Evolutionary conservation across 2,329 filamentous ascomycete genomes (phyloP).

Genomic region (Graphilbum fragrans): DNA sequence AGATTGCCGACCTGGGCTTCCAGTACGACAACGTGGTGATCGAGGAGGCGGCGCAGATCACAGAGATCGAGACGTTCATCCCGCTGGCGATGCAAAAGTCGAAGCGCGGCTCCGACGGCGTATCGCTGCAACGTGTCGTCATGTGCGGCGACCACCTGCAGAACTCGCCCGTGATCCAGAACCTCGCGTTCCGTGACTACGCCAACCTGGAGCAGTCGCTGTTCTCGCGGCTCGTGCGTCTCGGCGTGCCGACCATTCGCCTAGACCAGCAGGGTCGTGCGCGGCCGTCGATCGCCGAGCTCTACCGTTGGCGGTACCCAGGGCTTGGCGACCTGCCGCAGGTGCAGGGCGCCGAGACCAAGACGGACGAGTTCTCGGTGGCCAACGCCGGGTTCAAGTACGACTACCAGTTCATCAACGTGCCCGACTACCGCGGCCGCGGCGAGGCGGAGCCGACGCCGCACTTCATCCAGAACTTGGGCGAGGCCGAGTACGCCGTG

Average conservation of each 20-base stretch:
- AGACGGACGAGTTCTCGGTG: constrained; percentile 52
- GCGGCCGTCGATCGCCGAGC: constrained; percentile 70
- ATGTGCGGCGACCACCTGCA: constrained; percentile 93
- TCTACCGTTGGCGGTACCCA: constrained; percentile 91
- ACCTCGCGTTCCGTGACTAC: constrained; percentile 85
- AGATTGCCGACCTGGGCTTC: constrained; percentile 87
- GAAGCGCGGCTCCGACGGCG: constrained; percentile 45
- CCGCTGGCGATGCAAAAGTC: constrained; percentile 85
- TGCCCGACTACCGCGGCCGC: constrained; percentile 80
- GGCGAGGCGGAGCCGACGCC: constrained; percentile 85
- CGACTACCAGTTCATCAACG: constrained; percentile 95
- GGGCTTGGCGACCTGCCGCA: constrained; percentile 67
- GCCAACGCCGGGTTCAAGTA: constrained; percentile 89
- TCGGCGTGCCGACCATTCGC: constrained; percentile 82
- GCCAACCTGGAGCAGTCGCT: constrained; percentile 93
- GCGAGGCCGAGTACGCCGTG: constrained; percentile 93
- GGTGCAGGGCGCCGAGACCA: constrained; percentile 40
- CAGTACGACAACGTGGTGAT: constrained; percentile 96
- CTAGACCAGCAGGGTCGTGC: constrained; percentile 92
- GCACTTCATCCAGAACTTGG: constrained; percentile 92
- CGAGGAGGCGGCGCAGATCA: constrained; percentile 97
- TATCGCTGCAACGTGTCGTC: constrained; percentile 75
- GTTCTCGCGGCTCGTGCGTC: constrained; percentile 78
- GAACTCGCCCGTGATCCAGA: constrained; percentile 93
- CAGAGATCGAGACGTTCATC: constrained; percentile 94